These are phyloP conservation scores for Sclerospora graminicola DNA, from an alignment of 352 stramenopile species.

Conservation along the genomic window DNA sequence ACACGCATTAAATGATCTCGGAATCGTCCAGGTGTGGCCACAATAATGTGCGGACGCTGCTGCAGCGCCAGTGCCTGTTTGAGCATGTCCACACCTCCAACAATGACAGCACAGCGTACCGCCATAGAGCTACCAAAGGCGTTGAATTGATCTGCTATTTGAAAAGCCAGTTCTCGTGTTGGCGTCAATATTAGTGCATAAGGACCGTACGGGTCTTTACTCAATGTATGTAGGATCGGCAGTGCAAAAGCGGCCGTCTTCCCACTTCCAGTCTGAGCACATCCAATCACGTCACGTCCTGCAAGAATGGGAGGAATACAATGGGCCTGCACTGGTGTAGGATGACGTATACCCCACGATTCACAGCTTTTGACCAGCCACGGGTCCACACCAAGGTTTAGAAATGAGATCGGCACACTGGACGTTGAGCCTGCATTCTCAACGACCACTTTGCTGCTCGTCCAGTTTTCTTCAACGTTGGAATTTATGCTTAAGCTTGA, in stretches of 20 bases:
- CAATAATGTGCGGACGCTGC: slow-evolving; percentile 92
- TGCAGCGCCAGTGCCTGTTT: slow-evolving; percentile 87
- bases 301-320: slow-evolving; percentile 87
- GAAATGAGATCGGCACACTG: slow-evolving; percentile 64
- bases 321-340: slow-evolving; percentile 84
- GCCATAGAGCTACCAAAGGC: slow-evolving; percentile 89
- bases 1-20: slow-evolving; percentile 88
- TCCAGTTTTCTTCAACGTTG: background rate
- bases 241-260: slow-evolving; percentile 98
- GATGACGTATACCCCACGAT: slow-evolving; percentile 74
- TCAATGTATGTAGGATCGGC: slow-evolving; percentile 94
- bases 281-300: slow-evolving; percentile 88
- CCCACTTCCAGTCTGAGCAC: slow-evolving; percentile 91
- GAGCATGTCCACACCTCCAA: slow-evolving; percentile 93
- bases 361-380: slow-evolving; percentile 85
- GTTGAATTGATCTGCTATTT: slow-evolving; percentile 97
- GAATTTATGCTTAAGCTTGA: background rate
- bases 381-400: slow-evolving; percentile 73
- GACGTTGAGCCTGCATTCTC: slow-evolving; percentile 18
- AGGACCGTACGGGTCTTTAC: slow-evolving; percentile 89
- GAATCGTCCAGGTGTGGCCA: slow-evolving; percentile 94
- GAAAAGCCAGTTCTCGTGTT: slow-evolving; percentile 95
- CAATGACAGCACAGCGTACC: slow-evolving; percentile 88
- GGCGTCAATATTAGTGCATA: slow-evolving; percentile 95
- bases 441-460: slow-evolving; percentile 37